Evolutionary conservation across 805 yeast genomes (phyloP).

Genomic region (Wickerhamiella qilinensis): DNA sequence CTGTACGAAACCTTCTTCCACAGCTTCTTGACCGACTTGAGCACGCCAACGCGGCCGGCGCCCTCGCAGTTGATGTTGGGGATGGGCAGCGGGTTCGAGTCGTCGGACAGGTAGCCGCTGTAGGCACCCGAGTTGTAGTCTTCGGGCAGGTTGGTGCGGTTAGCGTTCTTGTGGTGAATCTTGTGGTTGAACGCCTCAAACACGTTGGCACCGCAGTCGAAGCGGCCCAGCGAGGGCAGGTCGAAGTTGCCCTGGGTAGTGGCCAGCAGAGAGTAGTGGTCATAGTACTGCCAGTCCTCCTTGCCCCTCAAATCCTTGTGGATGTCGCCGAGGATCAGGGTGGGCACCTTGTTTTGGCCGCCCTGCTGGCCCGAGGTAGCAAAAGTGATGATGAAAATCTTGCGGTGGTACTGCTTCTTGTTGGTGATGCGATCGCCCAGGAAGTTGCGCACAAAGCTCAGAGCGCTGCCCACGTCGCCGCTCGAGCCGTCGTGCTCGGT

Average conservation of each 20-base stretch:
- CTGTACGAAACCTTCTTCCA: conserved; percentile 17
- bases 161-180: conserved; percentile 11
- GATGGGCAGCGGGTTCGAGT: conserved; percentile 12
- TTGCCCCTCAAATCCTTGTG: conserved; percentile 29
- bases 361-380: conserved; percentile 33
- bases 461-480: conserved; percentile 30
- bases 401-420: conserved; percentile 31
- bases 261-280: conserved; percentile 37
- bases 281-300: conserved; percentile 32
- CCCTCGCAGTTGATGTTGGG: conserved; percentile 21
- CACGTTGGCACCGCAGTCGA: conserved; percentile 35
- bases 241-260: conserved; percentile 36
- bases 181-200: conserved; percentile 28
- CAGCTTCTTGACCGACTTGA: conserved; percentile 14
- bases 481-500: conserved; percentile 39
- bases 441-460: conserved; percentile 31
- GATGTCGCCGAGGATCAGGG: conserved; percentile 34
- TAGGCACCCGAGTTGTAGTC: conserved; percentile 16
- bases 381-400: conserved; percentile 32
- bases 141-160: conserved; percentile 6
- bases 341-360: conserved; percentile 30
- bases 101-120: conserved; percentile 15
- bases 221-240: conserved; percentile 33
- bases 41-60: conserved; percentile 16
- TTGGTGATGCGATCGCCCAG: conserved; percentile 24